Percentiles rank a stretch among this genome's conserved stretches.
These are phyloP conservation scores for Brassica carinata DNA, from an alignment of 345 rosid species.

Conservation along the genomic window DNA sequence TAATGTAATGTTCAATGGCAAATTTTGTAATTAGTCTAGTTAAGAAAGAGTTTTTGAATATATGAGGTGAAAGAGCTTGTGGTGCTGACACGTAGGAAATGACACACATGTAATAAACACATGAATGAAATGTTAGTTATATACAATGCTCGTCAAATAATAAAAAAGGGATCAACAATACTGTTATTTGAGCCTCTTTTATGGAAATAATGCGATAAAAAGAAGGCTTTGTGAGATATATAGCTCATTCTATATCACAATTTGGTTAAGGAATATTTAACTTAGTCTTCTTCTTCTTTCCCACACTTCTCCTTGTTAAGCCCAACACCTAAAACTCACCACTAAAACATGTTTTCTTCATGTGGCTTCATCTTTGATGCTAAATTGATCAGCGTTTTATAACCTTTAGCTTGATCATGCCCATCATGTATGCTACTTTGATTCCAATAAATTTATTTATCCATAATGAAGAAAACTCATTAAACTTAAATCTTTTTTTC, in stretches of 20 bases:
- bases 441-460: not conserved
- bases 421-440: not conserved
- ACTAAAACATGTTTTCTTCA: not conserved
- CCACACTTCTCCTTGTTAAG: not conserved
- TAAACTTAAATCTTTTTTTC: not conserved
- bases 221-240: not conserved
- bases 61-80: no score
- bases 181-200: not conserved
- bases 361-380: not conserved
- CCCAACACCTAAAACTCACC: not conserved
- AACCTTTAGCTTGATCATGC: not conserved
- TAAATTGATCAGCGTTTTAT: not conserved
- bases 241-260: not conserved
- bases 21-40: no score
- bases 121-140: no score
- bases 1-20: no score
- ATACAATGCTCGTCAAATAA: no score
- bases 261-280: not conserved
- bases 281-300: not conserved
- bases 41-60: no score
- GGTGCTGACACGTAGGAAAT: no score
- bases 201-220: not conserved
- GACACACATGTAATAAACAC: no score
- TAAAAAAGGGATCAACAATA: no score
- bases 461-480: not conserved